These are phyloP conservation scores for Simmondsia chinensis DNA, from an alignment of 148 eudicot species.

Conservation along the genomic window DNA sequence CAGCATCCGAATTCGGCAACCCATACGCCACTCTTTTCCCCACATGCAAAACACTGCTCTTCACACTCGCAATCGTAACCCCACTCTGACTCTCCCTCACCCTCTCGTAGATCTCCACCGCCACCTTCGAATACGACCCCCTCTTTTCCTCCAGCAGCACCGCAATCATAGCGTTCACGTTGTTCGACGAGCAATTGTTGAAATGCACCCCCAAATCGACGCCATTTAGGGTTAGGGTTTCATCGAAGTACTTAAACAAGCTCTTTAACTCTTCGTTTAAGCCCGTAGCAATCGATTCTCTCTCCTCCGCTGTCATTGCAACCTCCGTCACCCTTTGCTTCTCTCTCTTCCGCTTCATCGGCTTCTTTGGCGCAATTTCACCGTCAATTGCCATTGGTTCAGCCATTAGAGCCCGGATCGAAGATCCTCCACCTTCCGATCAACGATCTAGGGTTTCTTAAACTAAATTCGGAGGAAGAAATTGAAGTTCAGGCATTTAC, in stretches of 20 bases:
- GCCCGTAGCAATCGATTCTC: conserved; percentile 21
- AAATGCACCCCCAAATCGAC: conserved; percentile 11
- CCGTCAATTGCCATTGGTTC: too few relatives aligned
- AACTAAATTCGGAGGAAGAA: too few relatives aligned
- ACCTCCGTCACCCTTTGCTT: conserved; percentile 3
- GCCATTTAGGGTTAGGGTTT: conserved; percentile 18
- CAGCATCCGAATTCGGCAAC: conserved; percentile 44
- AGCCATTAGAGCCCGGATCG: too few relatives aligned
- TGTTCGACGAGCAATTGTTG: background rate
- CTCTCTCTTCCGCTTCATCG: conserved; percentile 45
- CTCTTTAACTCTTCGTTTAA: conserved; percentile 39
- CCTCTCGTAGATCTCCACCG: conserved; percentile 37
- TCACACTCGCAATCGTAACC: conserved; percentile 51
- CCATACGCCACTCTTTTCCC: conserved; percentile 79
- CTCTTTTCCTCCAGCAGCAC: conserved; percentile 69
- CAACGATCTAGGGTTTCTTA: too few relatives aligned
- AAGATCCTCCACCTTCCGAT: too few relatives aligned
- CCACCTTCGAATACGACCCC: conserved; percentile 46
- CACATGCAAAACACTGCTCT: conserved; percentile 44
- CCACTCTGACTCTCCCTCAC: conserved; percentile 33
- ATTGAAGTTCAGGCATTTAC: too few relatives aligned
- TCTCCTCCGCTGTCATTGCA: conserved; percentile 28
- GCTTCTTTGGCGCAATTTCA: conserved; percentile 18
- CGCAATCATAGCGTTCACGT: conserved; percentile 43
- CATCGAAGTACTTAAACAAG: conserved; percentile 41